phyloP scores from a whole-genome alignment of 352 stramenopile genomes.

The Blastocystis sp. region DNA sequence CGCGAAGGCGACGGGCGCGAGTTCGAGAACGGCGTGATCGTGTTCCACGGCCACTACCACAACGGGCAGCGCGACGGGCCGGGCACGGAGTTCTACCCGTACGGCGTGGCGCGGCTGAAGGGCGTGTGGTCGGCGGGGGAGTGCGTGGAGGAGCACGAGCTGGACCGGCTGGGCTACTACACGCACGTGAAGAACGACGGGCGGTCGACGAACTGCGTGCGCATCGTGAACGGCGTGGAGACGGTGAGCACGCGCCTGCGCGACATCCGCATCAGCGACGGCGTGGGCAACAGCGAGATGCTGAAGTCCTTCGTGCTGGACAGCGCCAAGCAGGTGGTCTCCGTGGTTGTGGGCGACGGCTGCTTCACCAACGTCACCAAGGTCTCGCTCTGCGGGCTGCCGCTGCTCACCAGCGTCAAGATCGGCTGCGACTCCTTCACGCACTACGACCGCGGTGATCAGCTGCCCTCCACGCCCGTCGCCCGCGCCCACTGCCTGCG shows the following conservation, averaged over 20 bases:
- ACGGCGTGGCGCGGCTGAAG: constrained; percentile 19
- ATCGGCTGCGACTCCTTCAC: constrained; percentile 42
- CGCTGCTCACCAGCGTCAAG: not conserved
- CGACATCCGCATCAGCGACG: constrained; percentile 18
- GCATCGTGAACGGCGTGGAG: constrained; percentile 7
- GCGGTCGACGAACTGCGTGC: constrained; percentile 9
- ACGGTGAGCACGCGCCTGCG: not conserved
- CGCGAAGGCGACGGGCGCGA: constrained; percentile 38
- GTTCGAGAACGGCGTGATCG: constrained; percentile 20
- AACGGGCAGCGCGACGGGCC: constrained; percentile 28
- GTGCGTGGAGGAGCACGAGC: not conserved
- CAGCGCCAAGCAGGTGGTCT: not conserved
- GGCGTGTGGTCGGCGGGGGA: constrained; percentile 32
- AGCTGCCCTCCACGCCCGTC: not conserved
- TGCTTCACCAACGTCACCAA: constrained; percentile 12
- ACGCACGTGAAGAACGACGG: constrained; percentile 23
- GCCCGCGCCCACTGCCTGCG: too few species aligned
- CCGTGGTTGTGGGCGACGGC: not conserved
- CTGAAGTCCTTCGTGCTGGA: not conserved
- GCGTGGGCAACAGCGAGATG: constrained; percentile 18
- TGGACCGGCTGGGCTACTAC: constrained; percentile 19
- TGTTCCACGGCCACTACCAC: constrained; percentile 10
- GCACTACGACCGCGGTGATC: not conserved
- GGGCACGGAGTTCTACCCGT: constrained; percentile 12
- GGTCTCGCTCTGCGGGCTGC: not conserved